These are phyloP conservation scores for Somion occarium DNA, from an alignment of 1,284 basidiomycete species.

Conservation along the genomic window DNA sequence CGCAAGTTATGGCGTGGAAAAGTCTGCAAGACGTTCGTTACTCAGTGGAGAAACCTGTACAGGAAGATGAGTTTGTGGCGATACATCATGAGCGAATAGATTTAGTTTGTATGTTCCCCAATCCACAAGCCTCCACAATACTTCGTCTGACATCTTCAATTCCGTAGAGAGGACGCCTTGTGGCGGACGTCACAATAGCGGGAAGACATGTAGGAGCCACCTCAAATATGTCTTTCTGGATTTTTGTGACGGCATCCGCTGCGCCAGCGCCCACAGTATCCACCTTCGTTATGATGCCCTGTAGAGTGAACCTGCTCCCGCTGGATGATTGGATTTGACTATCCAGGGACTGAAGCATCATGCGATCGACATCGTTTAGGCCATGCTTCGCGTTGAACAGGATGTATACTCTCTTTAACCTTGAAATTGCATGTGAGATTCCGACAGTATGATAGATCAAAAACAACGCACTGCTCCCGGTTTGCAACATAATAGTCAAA, in stretches of 20 bases:
- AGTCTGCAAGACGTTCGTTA: too few relatives aligned
- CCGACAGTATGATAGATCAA: background rate
- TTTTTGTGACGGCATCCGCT: constrained; percentile 27
- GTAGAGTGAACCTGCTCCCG: constrained; percentile 49
- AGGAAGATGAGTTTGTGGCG: too few relatives aligned
- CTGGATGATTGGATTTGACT: constrained; percentile 30
- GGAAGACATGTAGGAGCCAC: constrained; percentile 58
- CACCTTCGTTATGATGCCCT: constrained; percentile 68
- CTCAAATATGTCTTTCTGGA: constrained; percentile 38
- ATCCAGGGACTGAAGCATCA: constrained; percentile 56
- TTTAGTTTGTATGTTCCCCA: too few relatives aligned
- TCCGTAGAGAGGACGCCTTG: constrained; percentile 46
- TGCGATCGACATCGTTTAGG: constrained; percentile 47
- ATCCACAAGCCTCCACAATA: constrained; percentile 51
- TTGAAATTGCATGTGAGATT: constrained; percentile 22
- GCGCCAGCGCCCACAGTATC: constrained; percentile 36
- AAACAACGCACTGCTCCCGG: constrained; percentile 49
- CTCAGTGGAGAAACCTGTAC: too few relatives aligned
- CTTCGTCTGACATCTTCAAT: constrained; percentile 51
- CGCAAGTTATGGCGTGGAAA: too few relatives aligned
- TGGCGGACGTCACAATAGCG: constrained; percentile 53
- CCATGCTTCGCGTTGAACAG: constrained; percentile 65
- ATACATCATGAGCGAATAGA: too few relatives aligned
- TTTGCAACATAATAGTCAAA: constrained; percentile 60
- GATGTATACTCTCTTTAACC: constrained; percentile 64